Percentiles rank a stretch among this genome's conserved stretches.
phyloP scores from a whole-genome alignment of 192 early-diverging fungal species.

The Chytriomyces hyalinus region DNA sequence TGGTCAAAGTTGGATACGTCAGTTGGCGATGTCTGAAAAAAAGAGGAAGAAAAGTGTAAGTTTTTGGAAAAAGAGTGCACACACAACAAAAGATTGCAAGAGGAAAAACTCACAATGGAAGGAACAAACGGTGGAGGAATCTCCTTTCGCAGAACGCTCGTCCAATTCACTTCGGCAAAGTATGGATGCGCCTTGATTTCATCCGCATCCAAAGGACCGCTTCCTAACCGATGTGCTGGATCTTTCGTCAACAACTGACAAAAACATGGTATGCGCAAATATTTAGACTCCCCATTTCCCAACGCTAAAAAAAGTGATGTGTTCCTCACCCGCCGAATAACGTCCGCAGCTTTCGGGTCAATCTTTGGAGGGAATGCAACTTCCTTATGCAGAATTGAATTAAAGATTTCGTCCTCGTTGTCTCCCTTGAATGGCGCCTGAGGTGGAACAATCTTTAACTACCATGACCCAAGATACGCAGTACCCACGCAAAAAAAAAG shows the following conservation, averaged over 20 bases:
- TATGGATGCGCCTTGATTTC: constrained; percentile 91
- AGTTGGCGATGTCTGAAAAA: constrained; percentile 60
- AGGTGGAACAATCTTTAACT: constrained; percentile 40
- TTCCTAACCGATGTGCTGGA: constrained; percentile 84
- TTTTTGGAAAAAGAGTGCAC: background rate
- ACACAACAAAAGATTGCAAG: background rate
- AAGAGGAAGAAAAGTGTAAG: background rate
- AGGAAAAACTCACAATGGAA: constrained; percentile 70
- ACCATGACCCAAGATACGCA: constrained; percentile 21
- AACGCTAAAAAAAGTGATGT: constrained; percentile 5
- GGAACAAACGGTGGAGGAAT: constrained; percentile 89
- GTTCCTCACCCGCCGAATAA: constrained; percentile 76
- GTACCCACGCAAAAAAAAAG: too few relatives aligned
- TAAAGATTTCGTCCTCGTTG: constrained; percentile 97
- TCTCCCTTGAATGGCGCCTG: constrained; percentile 90
- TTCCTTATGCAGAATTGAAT: constrained; percentile 94
- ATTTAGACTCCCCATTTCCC: constrained; percentile 1
- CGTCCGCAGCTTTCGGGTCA: constrained; percentile 86
- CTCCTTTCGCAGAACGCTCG: constrained; percentile 81
- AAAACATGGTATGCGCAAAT: background rate
- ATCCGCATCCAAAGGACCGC: constrained; percentile 76
- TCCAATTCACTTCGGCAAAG: constrained; percentile 91
- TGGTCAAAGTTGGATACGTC: constrained; percentile 99
- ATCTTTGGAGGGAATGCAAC: constrained; percentile 92
- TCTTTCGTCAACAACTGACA: constrained; percentile 81